Evolutionary conservation across 2,329 filamentous ascomycete genomes (phyloP), one percentile per base, ranked within the genome.

Genomic region (Xylariaceae sp.): DNA sequence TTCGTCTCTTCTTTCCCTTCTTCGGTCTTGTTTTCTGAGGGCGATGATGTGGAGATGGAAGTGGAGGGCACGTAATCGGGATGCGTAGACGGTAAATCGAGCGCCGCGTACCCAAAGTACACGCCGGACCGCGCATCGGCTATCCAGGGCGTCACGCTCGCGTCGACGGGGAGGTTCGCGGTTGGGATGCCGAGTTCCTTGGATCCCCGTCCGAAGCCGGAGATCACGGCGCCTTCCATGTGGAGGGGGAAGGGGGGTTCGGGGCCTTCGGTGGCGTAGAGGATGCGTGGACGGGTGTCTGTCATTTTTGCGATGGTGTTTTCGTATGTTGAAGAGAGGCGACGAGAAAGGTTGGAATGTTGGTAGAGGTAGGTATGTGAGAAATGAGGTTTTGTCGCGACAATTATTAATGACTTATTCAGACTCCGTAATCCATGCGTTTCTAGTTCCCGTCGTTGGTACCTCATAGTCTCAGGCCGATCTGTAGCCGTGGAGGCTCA

Each of bases 151-250:
- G 80, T 76, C 5, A 80, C 73, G 68, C 84, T 69, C 56, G 81
- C 80, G 73, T 88, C 87, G 54, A 93, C 88, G 68, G 86, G 86
- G 50, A 97, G 85, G 79, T 97, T 99, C 72, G 94, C 94, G 1
- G 94, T 97, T 2, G 94, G 94, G 73, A 97, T 97, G 67, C 93
- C 93, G 72, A 97, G 89, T 87, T 97, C 92, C 78, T 92, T 95
- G 70, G 90, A 96, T 13, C 94, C 94, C 61, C 94, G 85, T 48
- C 94, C 93, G 74, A 97, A 97, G 39, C 94, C 94, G 69, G 90
- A 88, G 69, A 97, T 92, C 23, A 99, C 92, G 57, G 88, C 85
- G 23, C 94, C 94, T 62, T 89, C 87, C 76, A 97, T 87, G 66
- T 82, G 84, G 67, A 96, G 81, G 0, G 94, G 94, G 74, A 87